phyloP scores from a whole-genome alignment of 1,284 basidiomycete species.

The Puccinia horiana region DNA sequence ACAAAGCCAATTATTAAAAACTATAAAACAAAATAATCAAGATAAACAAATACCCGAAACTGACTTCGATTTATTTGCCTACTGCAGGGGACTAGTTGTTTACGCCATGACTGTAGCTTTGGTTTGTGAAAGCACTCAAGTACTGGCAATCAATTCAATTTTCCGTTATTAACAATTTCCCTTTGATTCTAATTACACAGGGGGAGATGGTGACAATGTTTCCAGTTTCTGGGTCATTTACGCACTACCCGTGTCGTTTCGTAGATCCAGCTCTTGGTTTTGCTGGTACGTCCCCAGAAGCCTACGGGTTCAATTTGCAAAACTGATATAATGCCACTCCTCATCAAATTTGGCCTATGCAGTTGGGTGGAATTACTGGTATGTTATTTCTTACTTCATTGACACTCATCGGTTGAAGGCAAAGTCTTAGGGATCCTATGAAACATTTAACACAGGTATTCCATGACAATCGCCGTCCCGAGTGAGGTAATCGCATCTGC shows the following conservation, averaged over 20 bases:
- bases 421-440: not conserved
- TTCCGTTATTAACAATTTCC: not conserved
- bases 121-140: conserved; percentile 15
- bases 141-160: not conserved
- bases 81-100: conserved; percentile 39
- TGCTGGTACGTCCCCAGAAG: conserved; percentile 33
- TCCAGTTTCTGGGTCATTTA: conserved; percentile 49
- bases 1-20: no score
- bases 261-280: conserved; percentile 49
- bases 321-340: not conserved
- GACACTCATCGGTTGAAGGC: not conserved
- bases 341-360: not conserved
- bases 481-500: conserved; percentile 50
- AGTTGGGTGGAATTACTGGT: conserved; percentile 50
- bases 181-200: conserved; percentile 19
- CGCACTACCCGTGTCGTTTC: conserved; percentile 48
- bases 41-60: not conserved
- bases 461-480: conserved; percentile 63
- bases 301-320: not conserved
- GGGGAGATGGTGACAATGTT: conserved; percentile 50
- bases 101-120: conserved; percentile 47
- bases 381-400: not conserved
- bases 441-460: conserved; percentile 52
- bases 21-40: not conserved
- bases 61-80: not conserved